Evolutionary conservation across 441 rosid genomes (phyloP), one percentile per base, ranked within the genome.

Genomic region (Sinapis alba): DNA sequence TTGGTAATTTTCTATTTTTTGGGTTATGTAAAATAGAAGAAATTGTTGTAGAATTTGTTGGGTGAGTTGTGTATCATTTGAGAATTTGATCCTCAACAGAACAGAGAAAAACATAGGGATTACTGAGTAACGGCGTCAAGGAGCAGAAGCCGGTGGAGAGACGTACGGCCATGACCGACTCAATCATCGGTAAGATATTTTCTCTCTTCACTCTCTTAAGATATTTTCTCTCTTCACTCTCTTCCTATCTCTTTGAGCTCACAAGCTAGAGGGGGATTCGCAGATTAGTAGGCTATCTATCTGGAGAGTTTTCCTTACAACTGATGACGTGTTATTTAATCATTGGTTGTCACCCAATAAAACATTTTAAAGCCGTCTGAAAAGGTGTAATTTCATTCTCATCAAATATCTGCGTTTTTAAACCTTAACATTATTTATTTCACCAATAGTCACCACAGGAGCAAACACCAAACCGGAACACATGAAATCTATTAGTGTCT

Each of bases 371-470:
- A n/a, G n/a, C n/a, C n/a, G n/a, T n/a, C n/a, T n/a, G n/a, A n/a
- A n/a, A n/a, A n/a, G n/a, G n/a, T n/a, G n/a, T n/a, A n/a, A n/a
- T n/a, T n/a, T n/a, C n/a, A n/a, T n/a, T n/a, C n/a, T n/a, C n/a
- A n/a, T n/a, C n/a, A n/a, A n/a, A n/a, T n/a, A n/a, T n/a, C n/a
- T n/a, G n/a, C n/a, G n/a, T n/a, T n/a, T n/a, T n/a, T n/a, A n/a
- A n/a, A n/a, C 15, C 6, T 12, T 15, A 4, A 41, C 6, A 28
- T 38, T 9, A 11, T 24, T 2, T 24, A 5, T 20, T 47, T 84
- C 84, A 86, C 88, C 87, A 84, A 54, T 83, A 86, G 79, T 84
- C 89, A 56, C 84, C 86, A 73, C 91, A 87, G 4, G 89, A 83
- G 82, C 89, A 86, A 59, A 80, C 77, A 58, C 86, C 87, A 38